Evolutionary conservation across 352 stramenopile species (phyloP).

Genomic region (Plasmopara halstedii): DNA sequence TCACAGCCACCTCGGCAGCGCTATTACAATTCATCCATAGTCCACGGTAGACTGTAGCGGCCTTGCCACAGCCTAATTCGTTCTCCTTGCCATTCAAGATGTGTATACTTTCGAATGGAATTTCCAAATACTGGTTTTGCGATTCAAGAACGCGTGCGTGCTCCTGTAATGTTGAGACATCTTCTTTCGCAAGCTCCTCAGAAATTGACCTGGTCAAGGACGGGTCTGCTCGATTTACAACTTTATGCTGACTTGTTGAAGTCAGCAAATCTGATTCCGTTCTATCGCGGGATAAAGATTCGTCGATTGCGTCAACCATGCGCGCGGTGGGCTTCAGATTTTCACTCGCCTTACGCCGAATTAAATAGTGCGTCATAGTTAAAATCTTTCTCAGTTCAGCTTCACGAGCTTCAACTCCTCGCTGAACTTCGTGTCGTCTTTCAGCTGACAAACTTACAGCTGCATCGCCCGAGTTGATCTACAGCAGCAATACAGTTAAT

Average conservation of each 20-base stretch:
- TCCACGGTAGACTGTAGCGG: slow-evolving; percentile 79
- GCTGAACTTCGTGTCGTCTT: slow-evolving; percentile 80
- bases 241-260: slow-evolving; percentile 11
- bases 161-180: slow-evolving; percentile 66
- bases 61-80: slow-evolving; percentile 80
- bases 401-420: slow-evolving; percentile 75
- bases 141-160: slow-evolving; percentile 77
- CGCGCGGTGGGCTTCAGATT: slow-evolving; percentile 28
- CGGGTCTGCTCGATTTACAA: slow-evolving; percentile 34
- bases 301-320: slow-evolving; percentile 23
- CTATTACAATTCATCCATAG: slow-evolving; percentile 83
- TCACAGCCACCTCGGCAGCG: slow-evolving; percentile 79
- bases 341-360: slow-evolving; percentile 51
- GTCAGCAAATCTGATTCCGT: slow-evolving; percentile 18
- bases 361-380: slow-evolving; percentile 75
- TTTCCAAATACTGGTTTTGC: slow-evolving; percentile 83
- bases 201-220: slow-evolving; percentile 35
- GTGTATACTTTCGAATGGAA: slow-evolving; percentile 82
- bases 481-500: neutral
- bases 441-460: slow-evolving; percentile 80
- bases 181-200: slow-evolving; percentile 46
- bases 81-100: slow-evolving; percentile 84
- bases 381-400: slow-evolving; percentile 78
- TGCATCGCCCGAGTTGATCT: slow-evolving; percentile 81
- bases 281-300: slow-evolving; percentile 12